These are phyloP conservation scores for Raphanus raphanistrum DNA, from an alignment of 345 rosid genomes.

Conservation along the genomic window DNA sequence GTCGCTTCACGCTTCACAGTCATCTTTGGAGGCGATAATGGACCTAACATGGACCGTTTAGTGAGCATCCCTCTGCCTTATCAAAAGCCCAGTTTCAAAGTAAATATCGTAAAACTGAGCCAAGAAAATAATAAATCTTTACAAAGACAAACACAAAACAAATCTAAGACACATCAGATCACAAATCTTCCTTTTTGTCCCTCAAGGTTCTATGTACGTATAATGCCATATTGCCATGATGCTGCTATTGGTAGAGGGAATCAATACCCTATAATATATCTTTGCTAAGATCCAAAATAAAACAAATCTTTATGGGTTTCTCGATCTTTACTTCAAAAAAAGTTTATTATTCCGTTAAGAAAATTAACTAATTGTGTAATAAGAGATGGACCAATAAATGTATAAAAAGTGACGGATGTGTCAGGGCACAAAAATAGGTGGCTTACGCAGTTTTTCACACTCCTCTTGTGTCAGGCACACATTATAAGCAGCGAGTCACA, in stretches of 20 bases:
- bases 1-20: not conserved
- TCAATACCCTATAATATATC: constrained; percentile 21
- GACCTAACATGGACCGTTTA: constrained; percentile 16
- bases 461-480: constrained; percentile 40
- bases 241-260: constrained; percentile 30
- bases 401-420: constrained; percentile 28
- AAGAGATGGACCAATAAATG: constrained; percentile 36
- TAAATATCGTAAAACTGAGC: not conserved
- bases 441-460: constrained; percentile 37
- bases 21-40: constrained; percentile 6
- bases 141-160: constrained; percentile 20
- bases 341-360: constrained; percentile 6
- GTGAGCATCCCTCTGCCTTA: not conserved
- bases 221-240: constrained; percentile 30
- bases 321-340: not conserved
- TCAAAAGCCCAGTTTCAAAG: not conserved
- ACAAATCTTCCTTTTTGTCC: constrained; percentile 28
- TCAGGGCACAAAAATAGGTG: constrained; percentile 38
- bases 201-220: constrained; percentile 37
- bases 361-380: not conserved
- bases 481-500: constrained; percentile 32
- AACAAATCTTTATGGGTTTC: not conserved
- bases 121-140: not conserved
- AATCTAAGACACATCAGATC: constrained; percentile 35
- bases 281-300: constrained; percentile 24